phyloP scores from a whole-genome alignment of 352 stramenopile genomes.

The Phytophthora vignae region DNA sequence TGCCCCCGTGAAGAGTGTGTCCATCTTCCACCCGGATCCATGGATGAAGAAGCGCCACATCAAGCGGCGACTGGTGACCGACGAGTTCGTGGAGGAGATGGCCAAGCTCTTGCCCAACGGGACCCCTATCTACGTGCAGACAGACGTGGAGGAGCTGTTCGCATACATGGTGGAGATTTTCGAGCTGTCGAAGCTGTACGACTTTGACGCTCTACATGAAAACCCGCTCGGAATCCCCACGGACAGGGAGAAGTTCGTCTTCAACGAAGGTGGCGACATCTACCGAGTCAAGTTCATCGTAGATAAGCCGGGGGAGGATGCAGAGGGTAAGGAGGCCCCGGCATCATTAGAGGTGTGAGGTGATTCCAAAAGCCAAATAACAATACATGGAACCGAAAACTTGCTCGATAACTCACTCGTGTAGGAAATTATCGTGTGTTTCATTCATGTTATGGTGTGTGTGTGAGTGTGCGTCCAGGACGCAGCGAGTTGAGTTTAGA shows the following conservation, averaged over 20 bases:
- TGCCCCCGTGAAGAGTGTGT: slow-evolving; percentile 68
- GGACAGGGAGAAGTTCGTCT: slow-evolving; percentile 79
- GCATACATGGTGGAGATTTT: slow-evolving; percentile 89
- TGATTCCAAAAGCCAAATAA: neutral
- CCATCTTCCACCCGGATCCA: slow-evolving; percentile 90
- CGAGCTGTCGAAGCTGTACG: slow-evolving; percentile 53
- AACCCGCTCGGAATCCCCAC: slow-evolving; percentile 79
- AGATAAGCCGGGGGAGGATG: slow-evolving; percentile 17
- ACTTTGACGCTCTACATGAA: slow-evolving; percentile 43
- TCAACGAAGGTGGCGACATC: slow-evolving; percentile 72
- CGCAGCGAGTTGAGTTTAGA: slow-evolving; percentile 27
- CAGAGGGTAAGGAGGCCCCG: neutral
- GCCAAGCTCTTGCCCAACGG: slow-evolving; percentile 54
- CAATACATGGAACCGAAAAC: neutral
- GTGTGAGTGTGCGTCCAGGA: slow-evolving; percentile 3
- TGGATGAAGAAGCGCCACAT: slow-evolving; percentile 92
- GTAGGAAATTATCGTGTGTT: slow-evolving; percentile 20
- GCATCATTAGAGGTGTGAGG: slow-evolving; percentile 15
- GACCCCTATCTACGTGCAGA: slow-evolving; percentile 85
- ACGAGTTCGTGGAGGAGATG: slow-evolving; percentile 73
- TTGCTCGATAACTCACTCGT: slow-evolving; percentile 6
- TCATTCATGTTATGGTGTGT: slow-evolving; percentile 23
- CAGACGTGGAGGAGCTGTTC: slow-evolving; percentile 84
- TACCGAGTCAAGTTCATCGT: slow-evolving; percentile 67
- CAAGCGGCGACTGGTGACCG: slow-evolving; percentile 81